A percentile compares a stretch with the other conserved stretches of the same genome.
These are phyloP conservation scores for Pseudocercospora musae DNA, from an alignment of 2,329 filamentous ascomycete species.

Conservation along the genomic window DNA sequence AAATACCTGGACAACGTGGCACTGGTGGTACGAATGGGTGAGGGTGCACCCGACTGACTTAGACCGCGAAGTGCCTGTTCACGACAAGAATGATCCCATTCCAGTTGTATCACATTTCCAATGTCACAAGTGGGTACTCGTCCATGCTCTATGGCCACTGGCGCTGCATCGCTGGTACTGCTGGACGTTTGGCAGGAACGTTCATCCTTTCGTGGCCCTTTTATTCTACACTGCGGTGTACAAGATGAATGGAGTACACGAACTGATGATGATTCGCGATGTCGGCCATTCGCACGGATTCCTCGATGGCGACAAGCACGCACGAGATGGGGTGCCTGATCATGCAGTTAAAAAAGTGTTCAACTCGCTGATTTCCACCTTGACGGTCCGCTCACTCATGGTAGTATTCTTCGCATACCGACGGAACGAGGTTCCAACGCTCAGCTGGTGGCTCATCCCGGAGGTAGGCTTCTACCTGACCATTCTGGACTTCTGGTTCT, in stretches of 20 bases:
- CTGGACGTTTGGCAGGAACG: slow-evolving; percentile 32
- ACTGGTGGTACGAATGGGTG: slow-evolving; percentile 18
- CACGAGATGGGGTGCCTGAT: slow-evolving; percentile 45
- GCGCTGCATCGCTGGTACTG: slow-evolving; percentile 39
- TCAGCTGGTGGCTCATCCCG: slow-evolving; percentile 36
- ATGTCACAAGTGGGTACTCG: slow-evolving; percentile 42
- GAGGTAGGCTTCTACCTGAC: slow-evolving; percentile 44
- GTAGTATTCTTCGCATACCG: slow-evolving; percentile 22
- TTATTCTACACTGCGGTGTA: slow-evolving; percentile 41
- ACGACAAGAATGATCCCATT: slow-evolving; percentile 43
- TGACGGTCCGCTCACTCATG: slow-evolving; percentile 20
- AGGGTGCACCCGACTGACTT: slow-evolving; percentile 18
- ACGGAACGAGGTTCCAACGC: slow-evolving; percentile 15
- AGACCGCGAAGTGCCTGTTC: slow-evolving; percentile 38
- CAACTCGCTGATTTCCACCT: slow-evolving; percentile 17
- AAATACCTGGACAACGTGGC: slow-evolving; percentile 17
- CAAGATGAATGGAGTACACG: slow-evolving; percentile 41
- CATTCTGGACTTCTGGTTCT: slow-evolving; percentile 48
- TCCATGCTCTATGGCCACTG: slow-evolving; percentile 40
- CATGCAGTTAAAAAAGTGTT: slow-evolving; percentile 21
- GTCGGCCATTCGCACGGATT: slow-evolving; percentile 42
- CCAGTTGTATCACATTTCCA: slow-evolving; percentile 39
- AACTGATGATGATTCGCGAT: slow-evolving; percentile 39
- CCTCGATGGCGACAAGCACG: slow-evolving; percentile 46
- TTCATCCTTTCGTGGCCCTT: slow-evolving; percentile 34